Base-by-base conservation (phyloP, 148 eudicot species). In the Agrostemma githago region DNA sequence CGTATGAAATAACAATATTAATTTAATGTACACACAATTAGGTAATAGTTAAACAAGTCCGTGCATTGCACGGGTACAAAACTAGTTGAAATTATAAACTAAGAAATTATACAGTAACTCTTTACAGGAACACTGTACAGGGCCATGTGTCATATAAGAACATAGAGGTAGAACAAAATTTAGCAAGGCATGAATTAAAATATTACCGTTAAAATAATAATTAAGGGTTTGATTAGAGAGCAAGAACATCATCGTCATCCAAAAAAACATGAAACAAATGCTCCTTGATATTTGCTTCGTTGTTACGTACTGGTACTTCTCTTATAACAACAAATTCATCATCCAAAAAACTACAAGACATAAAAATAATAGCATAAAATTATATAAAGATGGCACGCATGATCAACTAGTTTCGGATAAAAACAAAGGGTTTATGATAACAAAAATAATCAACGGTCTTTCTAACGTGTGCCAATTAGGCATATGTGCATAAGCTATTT, bases 341-440 rank as follows among this genome's bases (percentile, higher is more conserved):
- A 42, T 57, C 72, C 37, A 17, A 57, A 72, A 53, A 65, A 57
- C 39, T 40, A 57, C 48, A 71, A 42, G 16, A 64, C 72, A 56
- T 74, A 34, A 2, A 8, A 8, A 38, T 62, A 53, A 63, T 60
- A 21, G 26, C 8, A 65, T 51, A 34, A 68, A 61, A 73, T 72
- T 58, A 39, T 43, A 73, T 39, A 1, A 54, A 62, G 34, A 63
- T 54, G 66, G 61, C 19, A 72, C 26, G 63, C 60, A 53, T 78
- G 17, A 68, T 73, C 7, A 77, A 12, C 62, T 53, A 63, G 39
- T 26, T 71, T 75, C 75, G 75, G 4, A 79, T 75, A 65, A 75
- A 69, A 64, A 74, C 79, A 75, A 70, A 59, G 7, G 21, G 34
- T 26, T 26, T 26, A 26, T 26, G 14, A 34, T 1, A 68, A 46